phyloP scores from a whole-genome alignment of 768 basidiomycete genomes.

The Xanthoconium stramineum region DNA sequence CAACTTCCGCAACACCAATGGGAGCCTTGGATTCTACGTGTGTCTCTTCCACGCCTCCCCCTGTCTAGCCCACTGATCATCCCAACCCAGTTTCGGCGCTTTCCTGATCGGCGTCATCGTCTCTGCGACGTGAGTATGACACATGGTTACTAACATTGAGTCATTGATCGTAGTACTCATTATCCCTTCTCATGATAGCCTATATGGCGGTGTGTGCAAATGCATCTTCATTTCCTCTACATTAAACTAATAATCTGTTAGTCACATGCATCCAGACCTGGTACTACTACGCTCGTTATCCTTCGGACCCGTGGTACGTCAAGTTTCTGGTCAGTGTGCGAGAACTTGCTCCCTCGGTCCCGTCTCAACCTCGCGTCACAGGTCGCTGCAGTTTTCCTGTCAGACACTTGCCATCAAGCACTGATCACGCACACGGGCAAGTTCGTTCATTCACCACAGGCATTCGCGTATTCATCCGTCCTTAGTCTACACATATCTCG shows the following conservation, averaged over 20 bases:
- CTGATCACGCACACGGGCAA: constrained; percentile 54
- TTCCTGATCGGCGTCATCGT: constrained; percentile 53
- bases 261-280: constrained; percentile 57
- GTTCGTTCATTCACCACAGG: background rate
- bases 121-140: constrained; percentile 45
- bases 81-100: constrained; percentile 45
- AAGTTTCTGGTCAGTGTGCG: constrained; percentile 42
- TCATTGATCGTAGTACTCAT: background rate
- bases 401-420: constrained; percentile 55
- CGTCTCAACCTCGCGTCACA: constrained; percentile 17
- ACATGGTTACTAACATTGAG: constrained; percentile 3
- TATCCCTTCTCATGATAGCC: constrained; percentile 28
- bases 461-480: background rate
- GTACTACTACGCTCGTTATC: constrained; percentile 51
- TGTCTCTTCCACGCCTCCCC: constrained; percentile 5
- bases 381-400: constrained; percentile 52
- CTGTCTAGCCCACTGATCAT: constrained; percentile 1
- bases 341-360: background rate
- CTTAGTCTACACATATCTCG: constrained; percentile 47
- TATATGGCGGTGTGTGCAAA: constrained; percentile 46
- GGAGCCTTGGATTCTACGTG: constrained; percentile 38
- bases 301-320: constrained; percentile 50
- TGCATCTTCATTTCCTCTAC: background rate
- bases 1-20: constrained; percentile 10
- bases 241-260: constrained; percentile 20